These are phyloP conservation scores for Senna siamea DNA, from an alignment of 306 rosid species.

Conservation along the genomic window DNA sequence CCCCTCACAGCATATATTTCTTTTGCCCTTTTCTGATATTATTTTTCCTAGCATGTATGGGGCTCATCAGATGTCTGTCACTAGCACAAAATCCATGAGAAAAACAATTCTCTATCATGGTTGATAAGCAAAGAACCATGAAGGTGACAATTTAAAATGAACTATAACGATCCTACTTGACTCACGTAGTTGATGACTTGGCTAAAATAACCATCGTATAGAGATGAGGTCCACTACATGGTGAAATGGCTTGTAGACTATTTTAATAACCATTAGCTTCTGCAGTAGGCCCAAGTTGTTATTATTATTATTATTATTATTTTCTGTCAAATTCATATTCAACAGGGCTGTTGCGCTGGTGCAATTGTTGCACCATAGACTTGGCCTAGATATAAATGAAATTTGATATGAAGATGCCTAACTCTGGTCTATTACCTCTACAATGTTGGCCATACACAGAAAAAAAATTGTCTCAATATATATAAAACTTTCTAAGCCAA, in stretches of 20 bases:
- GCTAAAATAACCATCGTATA: background rate
- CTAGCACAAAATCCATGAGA: constrained; percentile 9
- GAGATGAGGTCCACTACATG: too few species aligned
- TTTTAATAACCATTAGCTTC: background rate
- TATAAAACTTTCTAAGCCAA: background rate
- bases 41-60: too few species aligned
- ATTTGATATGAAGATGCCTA: background rate
- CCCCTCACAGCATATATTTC: too few species aligned
- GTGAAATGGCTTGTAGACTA: background rate
- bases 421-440: background rate
- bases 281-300: background rate
- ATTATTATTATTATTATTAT: too few species aligned
- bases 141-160: background rate
- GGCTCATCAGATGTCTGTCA: constrained; percentile 11
- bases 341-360: background rate
- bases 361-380: background rate
- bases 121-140: background rate
- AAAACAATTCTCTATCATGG: background rate
- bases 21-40: too few species aligned
- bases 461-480: background rate
- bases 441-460: background rate
- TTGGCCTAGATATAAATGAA: background rate
- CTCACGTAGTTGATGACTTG: constrained; percentile 5
- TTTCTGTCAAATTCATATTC: too few species aligned
- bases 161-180: background rate